Base-by-base conservation (phyloP, 371 early-diverging fungal genomes). In the Apophysomyces trapeziformis region DNA sequence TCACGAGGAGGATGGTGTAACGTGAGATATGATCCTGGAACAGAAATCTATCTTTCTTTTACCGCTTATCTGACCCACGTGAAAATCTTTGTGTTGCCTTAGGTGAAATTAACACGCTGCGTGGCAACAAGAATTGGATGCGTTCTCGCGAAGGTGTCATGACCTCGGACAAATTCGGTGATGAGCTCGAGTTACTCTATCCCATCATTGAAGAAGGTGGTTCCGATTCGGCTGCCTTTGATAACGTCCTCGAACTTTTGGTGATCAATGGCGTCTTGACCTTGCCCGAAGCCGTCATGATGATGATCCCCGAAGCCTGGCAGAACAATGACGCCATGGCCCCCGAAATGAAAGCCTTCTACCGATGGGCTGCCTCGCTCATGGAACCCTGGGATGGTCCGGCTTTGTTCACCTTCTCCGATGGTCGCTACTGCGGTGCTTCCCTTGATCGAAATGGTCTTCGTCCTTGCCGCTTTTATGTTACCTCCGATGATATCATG, bases 301-400 rank as follows among this genome's bases (percentile, higher is more conserved):
- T 95, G 79, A 96, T 98, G 96, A 89, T 97, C 70, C 99, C 99
- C 38, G 97, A 97, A 75, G 99, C 99, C 9, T 96, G 96, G 96
- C 95, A 96, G 76, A 93, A 93, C 76, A 92, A 94, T 76, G 81
- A 84, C 35, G 72, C 78, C 64, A 94, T 95, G 92, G 90, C 89
- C 37, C 89, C 93, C 5, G 93, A 93, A 58, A 92, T 93, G 82
- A 87, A 89, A 60, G 92, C 93, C 7, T 97, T 97, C 77, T 97
- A 98, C 78, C 90, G 93, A 77, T 97, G 97, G 97, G 96, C 96
- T 57, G 93, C 96, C 37, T 92, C 92, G 72, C 75, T 97, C 45
- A 98, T 97, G 97, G 99, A 98, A 75, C 95, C 96, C 18, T 98
- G 97, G 93, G 99, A 98, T 77, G 99, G 99, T 38, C 99, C 99